These are phyloP conservation scores for Pyrenula massariospora DNA, from an alignment of 495 filamentous ascomycete species.

Conservation along the genomic window DNA sequence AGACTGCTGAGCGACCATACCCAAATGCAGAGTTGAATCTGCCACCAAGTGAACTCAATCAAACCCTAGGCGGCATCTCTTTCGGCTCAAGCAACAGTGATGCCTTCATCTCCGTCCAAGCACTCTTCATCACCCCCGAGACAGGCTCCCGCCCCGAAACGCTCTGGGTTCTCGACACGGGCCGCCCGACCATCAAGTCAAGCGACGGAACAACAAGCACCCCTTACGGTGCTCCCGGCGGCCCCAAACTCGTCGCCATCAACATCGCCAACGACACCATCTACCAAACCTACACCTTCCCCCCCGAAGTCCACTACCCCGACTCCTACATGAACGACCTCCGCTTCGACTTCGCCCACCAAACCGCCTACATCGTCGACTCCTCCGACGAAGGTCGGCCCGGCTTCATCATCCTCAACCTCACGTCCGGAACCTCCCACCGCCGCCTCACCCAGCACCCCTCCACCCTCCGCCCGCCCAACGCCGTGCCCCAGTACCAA, in stretches of 20 bases:
- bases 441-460: constrained; percentile 23
- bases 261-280: constrained; percentile 23
- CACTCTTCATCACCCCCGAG: constrained; percentile 22
- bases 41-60: constrained; percentile 16
- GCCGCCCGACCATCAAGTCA: constrained; percentile 24
- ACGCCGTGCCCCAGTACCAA: constrained; percentile 20
- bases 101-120: constrained; percentile 26
- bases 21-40: constrained; percentile 20
- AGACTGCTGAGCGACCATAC: constrained; percentile 22
- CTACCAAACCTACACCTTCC: constrained; percentile 21
- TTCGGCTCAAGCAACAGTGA: constrained; percentile 20
- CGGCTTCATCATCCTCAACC: constrained; percentile 30
- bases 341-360: constrained; percentile 24
- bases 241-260: constrained; percentile 26
- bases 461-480: constrained; percentile 17
- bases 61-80: constrained; percentile 14
- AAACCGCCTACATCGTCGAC: constrained; percentile 26
- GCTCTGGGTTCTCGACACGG: constrained; percentile 29
- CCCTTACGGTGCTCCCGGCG: constrained; percentile 24
- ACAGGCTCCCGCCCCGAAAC: constrained; percentile 14
- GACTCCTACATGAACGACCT: constrained; percentile 30
- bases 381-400: constrained; percentile 26
- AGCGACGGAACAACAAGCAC: constrained; percentile 17
- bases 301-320: constrained; percentile 19
- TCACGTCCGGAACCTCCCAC: constrained; percentile 26